Evolutionary conservation across 2,329 filamentous ascomycete species (phyloP).

Genomic region (Rugonectria rugulosa): DNA sequence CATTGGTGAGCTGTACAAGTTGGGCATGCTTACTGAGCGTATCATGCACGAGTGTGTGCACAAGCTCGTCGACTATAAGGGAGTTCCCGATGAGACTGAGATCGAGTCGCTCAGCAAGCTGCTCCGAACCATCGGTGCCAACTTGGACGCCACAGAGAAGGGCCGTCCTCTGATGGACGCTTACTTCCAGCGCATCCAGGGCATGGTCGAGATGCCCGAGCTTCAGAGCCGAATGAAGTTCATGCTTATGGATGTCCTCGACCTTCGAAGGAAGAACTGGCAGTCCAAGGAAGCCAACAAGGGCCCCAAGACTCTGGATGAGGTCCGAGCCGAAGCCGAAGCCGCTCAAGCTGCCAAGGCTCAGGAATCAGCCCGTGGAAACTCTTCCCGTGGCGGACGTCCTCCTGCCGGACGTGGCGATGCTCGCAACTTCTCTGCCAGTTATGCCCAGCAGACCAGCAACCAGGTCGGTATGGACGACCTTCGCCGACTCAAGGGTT

Average conservation of each 20-base stretch:
- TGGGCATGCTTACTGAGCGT: constrained; percentile 96
- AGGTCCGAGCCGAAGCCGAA: constrained; percentile 85
- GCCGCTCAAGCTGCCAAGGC: constrained; percentile 82
- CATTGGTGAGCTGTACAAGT: constrained; percentile 98
- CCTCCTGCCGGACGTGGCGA: constrained; percentile 83
- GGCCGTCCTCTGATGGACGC: constrained; percentile 87
- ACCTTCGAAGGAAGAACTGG: constrained; percentile 82
- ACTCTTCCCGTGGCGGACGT: constrained; percentile 74
- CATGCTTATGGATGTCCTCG: constrained; percentile 95
- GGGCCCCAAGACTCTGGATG: constrained; percentile 94
- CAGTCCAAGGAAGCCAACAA: constrained; percentile 88
- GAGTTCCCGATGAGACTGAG: constrained; percentile 91
- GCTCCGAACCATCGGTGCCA: constrained; percentile 87
- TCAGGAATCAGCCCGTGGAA: constrained; percentile 70
- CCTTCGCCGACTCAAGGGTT: constrained; percentile 79
- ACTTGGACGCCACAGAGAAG: constrained; percentile 84
- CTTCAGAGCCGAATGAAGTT: constrained; percentile 90
- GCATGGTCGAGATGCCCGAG: constrained; percentile 80
- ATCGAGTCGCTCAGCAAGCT: constrained; percentile 96
- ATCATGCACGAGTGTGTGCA: constrained; percentile 99
- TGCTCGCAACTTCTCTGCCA: constrained; percentile 80
- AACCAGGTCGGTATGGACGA: constrained; percentile 94
- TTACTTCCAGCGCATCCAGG: constrained; percentile 90
- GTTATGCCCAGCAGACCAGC: constrained; percentile 75
- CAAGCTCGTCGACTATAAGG: constrained; percentile 95